phyloP scores from a whole-genome alignment of 2,329 filamentous ascomycete species.

The Paracorniculantispora psalliotae region DNA sequence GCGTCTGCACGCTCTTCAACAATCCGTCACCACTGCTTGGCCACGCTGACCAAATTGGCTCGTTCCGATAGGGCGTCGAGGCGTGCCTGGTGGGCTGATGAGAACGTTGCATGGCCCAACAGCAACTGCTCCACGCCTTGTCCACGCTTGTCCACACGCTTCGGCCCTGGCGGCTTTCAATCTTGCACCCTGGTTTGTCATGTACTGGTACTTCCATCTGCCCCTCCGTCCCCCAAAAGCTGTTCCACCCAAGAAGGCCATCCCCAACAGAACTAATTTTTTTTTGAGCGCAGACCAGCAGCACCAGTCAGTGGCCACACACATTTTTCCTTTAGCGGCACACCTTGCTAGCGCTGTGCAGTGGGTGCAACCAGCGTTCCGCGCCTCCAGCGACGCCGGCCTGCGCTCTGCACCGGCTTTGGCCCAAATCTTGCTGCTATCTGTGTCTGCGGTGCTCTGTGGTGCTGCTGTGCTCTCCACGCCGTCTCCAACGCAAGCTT shows the following conservation, averaged over 20 bases:
- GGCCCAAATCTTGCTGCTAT: no score
- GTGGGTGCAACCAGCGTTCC: no score
- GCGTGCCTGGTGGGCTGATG: neutral
- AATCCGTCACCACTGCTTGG: slow-evolving; percentile 8
- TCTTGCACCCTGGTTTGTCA: neutral
- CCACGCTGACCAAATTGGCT: slow-evolving; percentile 1
- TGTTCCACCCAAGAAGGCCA: slow-evolving; percentile 17
- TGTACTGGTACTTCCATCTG: slow-evolving; percentile 16
- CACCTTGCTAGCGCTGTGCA: neutral
- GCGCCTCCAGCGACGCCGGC: no score
- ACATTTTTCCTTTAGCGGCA: neutral
- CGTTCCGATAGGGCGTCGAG: slow-evolving; percentile 5
- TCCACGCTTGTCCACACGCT: neutral
- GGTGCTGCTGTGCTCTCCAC: neutral
- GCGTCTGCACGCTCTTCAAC: slow-evolving; percentile 16
- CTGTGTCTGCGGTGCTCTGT: neutral
- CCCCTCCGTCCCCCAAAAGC: slow-evolving; percentile 21
- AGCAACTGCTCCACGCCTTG: neutral
- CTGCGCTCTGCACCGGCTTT: no score
- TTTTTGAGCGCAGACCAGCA: slow-evolving; percentile 16
- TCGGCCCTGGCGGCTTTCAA: no score
- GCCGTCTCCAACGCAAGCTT: neutral
- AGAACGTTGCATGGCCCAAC: slow-evolving; percentile 13
- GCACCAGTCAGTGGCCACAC: no score
- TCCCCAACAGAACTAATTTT: slow-evolving; percentile 41